phyloP scores from a whole-genome alignment of 2,329 filamentous ascomycete species.

The Pseudogymnoascus sp. region DNA sequence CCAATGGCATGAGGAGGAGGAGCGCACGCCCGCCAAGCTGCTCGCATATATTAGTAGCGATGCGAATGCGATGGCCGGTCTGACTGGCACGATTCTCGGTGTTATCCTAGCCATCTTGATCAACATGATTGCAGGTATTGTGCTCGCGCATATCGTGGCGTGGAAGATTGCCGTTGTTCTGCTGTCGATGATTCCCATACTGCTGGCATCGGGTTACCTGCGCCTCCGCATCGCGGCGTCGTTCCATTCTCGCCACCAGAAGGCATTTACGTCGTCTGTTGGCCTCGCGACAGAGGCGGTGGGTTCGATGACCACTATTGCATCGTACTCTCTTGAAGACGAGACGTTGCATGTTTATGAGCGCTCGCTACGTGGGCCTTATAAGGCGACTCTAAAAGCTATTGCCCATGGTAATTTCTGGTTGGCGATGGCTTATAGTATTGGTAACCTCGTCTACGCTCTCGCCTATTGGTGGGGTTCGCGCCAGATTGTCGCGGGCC shows the following conservation, averaged over 20 bases:
- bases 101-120: constrained; percentile 61
- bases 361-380: constrained; percentile 46
- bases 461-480: constrained; percentile 78
- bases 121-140: constrained; percentile 61
- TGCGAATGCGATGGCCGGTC: constrained; percentile 56
- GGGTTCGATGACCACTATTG: constrained; percentile 58
- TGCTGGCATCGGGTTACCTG: constrained; percentile 63
- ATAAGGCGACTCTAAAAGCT: constrained; percentile 45
- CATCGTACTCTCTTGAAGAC: constrained; percentile 40
- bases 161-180: constrained; percentile 73
- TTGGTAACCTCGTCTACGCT: constrained; percentile 62
- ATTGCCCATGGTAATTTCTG: constrained; percentile 49
- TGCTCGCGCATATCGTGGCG: constrained; percentile 62
- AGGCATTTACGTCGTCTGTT: constrained; percentile 57
- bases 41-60: constrained; percentile 65
- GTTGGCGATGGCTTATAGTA: constrained; percentile 45
- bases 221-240: constrained; percentile 55
- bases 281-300: constrained; percentile 61
- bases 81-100: constrained; percentile 65
- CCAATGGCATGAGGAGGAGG: constrained; percentile 63
- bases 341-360: constrained; percentile 43
- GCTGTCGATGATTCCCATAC: constrained; percentile 59
- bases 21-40: constrained; percentile 53
- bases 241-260: constrained; percentile 56
- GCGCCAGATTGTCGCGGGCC: constrained; percentile 58